These are phyloP conservation scores for Cotoneaster glaucophyllus DNA, from an alignment of 306 rosid species.

Conservation along the genomic window DNA sequence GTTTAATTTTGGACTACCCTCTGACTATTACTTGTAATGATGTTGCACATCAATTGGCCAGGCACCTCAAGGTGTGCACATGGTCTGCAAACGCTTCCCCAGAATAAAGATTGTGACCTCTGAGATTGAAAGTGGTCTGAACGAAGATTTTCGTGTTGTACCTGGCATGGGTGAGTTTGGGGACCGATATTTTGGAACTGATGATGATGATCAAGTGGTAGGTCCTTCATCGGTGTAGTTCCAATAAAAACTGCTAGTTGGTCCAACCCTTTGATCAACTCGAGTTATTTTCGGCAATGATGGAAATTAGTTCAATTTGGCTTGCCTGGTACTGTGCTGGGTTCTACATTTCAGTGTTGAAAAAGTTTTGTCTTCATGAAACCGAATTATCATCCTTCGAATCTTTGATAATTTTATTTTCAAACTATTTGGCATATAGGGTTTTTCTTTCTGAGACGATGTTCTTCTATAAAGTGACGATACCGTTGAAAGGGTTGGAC, in stretches of 20 bases:
- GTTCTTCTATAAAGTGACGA: not conserved
- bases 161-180: conserved; percentile 99
- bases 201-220: conserved; percentile 60
- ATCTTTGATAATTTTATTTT: not conserved
- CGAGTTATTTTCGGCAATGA: conserved; percentile 18
- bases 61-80: conserved; percentile 97
- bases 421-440: not conserved
- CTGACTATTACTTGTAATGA: not conserved
- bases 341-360: conserved; percentile 19
- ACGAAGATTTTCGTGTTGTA: conserved; percentile 73
- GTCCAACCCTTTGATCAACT: conserved; percentile 19
- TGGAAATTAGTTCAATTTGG: conserved; percentile 22
- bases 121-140: conserved; percentile 82
- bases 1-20: not conserved
- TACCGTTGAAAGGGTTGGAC: not conserved
- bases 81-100: conserved; percentile 88
- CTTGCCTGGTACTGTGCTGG: conserved; percentile 20
- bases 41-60: conserved; percentile 25
- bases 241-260: conserved; percentile 3
- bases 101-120: conserved; percentile 93
- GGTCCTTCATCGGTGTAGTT: conserved; percentile 31
- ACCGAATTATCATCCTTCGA: not conserved
- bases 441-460: not conserved
- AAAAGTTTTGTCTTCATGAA: conserved; percentile 33
- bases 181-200: conserved; percentile 96